Percentiles rank a stretch among this genome's conserved stretches.
Conservation (phyloP, 2,329 filamentous ascomycete species). For the Monosporascus cannonballus region DNA sequence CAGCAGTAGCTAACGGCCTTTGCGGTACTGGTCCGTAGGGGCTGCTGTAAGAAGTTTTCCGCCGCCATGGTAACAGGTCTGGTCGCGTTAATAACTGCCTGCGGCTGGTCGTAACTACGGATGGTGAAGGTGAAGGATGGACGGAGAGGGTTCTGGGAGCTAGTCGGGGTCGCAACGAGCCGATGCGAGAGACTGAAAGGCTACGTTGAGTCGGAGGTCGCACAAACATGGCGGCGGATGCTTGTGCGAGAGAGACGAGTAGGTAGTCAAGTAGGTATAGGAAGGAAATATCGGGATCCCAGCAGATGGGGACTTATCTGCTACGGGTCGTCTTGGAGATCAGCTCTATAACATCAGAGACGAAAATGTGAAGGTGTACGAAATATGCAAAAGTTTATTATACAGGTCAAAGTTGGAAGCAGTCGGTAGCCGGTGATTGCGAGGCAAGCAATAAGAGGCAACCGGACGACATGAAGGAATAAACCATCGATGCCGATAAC, state of each 20-base stretch:
- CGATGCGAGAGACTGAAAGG: constrained; percentile 16
- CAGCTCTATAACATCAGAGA: neutral
- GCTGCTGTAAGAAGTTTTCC: constrained; percentile 10
- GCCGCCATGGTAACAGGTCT: constrained; percentile 16
- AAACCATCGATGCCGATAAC: too few relatives aligned
- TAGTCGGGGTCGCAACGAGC: constrained; percentile 14
- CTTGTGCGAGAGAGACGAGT: constrained; percentile 1
- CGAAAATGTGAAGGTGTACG: neutral
- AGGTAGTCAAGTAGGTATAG: constrained; percentile 13
- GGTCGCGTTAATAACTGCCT: constrained; percentile 18
- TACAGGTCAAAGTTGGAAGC: too few relatives aligned
- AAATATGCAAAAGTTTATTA: too few relatives aligned
- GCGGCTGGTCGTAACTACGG: constrained; percentile 3
- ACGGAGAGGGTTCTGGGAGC: constrained; percentile 11
- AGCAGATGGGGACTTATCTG: neutral
- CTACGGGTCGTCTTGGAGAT: neutral
- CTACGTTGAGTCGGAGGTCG: constrained; percentile 18
- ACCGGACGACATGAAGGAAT: too few relatives aligned
- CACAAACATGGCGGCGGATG: constrained; percentile 19
- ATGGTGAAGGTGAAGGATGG: constrained; percentile 4
- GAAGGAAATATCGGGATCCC: neutral
- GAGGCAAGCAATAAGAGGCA: too few relatives aligned
- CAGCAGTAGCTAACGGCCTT: constrained; percentile 23
- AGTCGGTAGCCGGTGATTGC: too few relatives aligned
- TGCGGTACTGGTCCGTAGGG: constrained; percentile 7